Percentiles rank a stretch among this genome's conserved stretches.
Conservation (phyloP, 2,329 filamentous ascomycete genomes). For the Ilyonectria sp. region DNA sequence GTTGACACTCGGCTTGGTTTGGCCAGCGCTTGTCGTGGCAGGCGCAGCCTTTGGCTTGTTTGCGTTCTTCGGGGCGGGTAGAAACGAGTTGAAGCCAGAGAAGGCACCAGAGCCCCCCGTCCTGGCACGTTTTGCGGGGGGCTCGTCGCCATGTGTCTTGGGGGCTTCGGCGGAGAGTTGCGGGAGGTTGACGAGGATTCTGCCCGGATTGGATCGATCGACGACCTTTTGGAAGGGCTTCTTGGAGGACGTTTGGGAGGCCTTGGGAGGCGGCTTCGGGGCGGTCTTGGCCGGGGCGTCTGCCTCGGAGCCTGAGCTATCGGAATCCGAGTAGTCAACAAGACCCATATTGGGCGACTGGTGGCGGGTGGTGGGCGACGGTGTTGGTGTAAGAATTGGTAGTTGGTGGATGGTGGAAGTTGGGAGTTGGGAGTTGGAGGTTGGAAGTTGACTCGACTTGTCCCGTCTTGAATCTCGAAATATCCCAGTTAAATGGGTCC, state of each 20-base stretch:
- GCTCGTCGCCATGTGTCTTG: slow-evolving; percentile 44
- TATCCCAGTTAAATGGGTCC: slow-evolving; percentile 28
- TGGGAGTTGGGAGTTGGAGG: not conserved
- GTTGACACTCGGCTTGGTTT: slow-evolving; percentile 63
- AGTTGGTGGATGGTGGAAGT: not conserved
- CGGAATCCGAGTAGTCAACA: slow-evolving; percentile 89
- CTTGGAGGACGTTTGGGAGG: slow-evolving; percentile 59
- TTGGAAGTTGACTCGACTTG: not conserved
- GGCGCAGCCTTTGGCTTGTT: slow-evolving; percentile 52
- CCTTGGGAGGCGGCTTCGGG: slow-evolving; percentile 52
- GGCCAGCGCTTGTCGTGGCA: slow-evolving; percentile 47
- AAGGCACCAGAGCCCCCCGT: slow-evolving; percentile 74
- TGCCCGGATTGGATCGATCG: slow-evolving; percentile 84
- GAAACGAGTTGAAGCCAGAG: slow-evolving; percentile 86
- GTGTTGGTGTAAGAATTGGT: not conserved
- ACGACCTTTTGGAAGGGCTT: slow-evolving; percentile 84
- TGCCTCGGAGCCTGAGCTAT: slow-evolving; percentile 79
- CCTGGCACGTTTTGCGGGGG: slow-evolving; percentile 80
- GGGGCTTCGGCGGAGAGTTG: slow-evolving; percentile 62
- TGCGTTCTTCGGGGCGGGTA: slow-evolving; percentile 84
- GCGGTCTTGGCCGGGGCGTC: slow-evolving; percentile 48
- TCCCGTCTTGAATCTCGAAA: slow-evolving; percentile 2
- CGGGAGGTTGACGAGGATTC: slow-evolving; percentile 86
- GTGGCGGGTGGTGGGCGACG: not conserved
- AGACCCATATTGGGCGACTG: slow-evolving; percentile 74